These are phyloP conservation scores for Stemphylium vesicarium DNA, from an alignment of 2,329 filamentous ascomycete species.

Conservation along the genomic window DNA sequence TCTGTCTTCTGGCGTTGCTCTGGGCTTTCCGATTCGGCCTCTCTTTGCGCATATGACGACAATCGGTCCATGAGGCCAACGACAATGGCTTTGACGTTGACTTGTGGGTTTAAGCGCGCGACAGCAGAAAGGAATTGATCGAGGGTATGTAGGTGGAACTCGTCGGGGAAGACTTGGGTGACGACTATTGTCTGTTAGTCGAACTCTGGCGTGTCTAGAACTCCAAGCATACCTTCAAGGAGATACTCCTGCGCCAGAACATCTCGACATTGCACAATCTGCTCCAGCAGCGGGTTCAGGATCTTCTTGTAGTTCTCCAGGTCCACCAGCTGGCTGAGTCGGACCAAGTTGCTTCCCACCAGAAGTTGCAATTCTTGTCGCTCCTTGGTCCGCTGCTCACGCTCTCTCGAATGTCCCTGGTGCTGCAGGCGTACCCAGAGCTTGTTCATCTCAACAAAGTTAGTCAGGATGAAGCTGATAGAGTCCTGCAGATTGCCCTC, in stretches of 20 bases:
- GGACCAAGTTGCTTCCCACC: conserved; percentile 94
- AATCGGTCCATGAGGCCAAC: conserved; percentile 97
- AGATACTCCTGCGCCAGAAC: conserved; percentile 97
- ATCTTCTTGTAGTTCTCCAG: conserved; percentile 95
- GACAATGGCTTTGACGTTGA: conserved; percentile 97
- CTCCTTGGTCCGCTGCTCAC: conserved; percentile 92
- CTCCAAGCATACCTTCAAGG: conserved; percentile 67
- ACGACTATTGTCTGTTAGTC: conserved; percentile 68
- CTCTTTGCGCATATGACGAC: conserved; percentile 91
- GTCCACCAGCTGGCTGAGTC: conserved; percentile 93
- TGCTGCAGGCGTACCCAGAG: conserved; percentile 97
- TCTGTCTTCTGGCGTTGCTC: conserved; percentile 79
- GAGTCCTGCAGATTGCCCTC: conserved; percentile 97
- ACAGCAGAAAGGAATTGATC: conserved; percentile 95
- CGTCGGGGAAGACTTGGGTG: conserved; percentile 97
- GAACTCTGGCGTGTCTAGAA: background rate
- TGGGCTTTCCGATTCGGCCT: conserved; percentile 72
- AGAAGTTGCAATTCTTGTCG: conserved; percentile 93
- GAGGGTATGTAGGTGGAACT: conserved; percentile 95
- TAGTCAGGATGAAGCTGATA: conserved; percentile 96
- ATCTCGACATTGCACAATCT: conserved; percentile 97
- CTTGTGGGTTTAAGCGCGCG: conserved; percentile 89
- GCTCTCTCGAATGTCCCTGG: conserved; percentile 93
- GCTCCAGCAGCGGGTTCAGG: conserved; percentile 85
- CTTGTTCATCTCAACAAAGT: conserved; percentile 99